Evolutionary conservation across 441 rosid genomes (phyloP).

Genomic region (Brassica balearica): DNA sequence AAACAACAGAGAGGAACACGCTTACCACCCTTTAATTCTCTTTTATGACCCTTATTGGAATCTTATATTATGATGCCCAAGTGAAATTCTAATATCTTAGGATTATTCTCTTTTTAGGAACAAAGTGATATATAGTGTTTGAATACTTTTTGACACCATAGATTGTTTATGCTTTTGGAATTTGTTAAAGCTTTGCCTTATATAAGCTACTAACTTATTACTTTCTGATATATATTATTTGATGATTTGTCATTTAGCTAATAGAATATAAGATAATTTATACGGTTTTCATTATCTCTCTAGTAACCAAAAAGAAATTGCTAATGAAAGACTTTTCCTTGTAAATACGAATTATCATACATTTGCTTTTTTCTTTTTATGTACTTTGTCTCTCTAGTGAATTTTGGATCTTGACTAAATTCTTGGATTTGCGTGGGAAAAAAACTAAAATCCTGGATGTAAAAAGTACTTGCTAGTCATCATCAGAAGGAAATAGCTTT

Average conservation of each 20-base stretch:
- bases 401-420: constrained; percentile 3
- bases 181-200: background rate
- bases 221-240: background rate
- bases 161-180: background rate
- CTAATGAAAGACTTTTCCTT: background rate
- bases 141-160: constrained; percentile 11
- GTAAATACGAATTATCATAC: background rate
- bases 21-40: constrained; percentile 12
- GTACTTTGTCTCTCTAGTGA: background rate
- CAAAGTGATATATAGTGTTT: constrained; percentile 21
- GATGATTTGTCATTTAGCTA: background rate
- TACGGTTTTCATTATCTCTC: background rate
- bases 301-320: background rate
- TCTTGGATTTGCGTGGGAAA: background rate
- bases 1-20: constrained; percentile 40
- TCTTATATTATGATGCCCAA: constrained; percentile 25
- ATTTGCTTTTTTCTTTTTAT: background rate
- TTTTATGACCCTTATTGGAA: constrained; percentile 19
- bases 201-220: background rate
- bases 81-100: constrained; percentile 15
- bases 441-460: background rate
- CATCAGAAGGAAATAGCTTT: constrained; percentile 29
- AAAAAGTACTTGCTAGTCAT: constrained; percentile 17
- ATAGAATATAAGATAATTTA: background rate
- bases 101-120: constrained; percentile 40